Evolutionary conservation across 1,284 basidiomycete genomes (phyloP), one percentile per base, ranked within the genome.

Genomic region (Rhizopogon parksii): DNA sequence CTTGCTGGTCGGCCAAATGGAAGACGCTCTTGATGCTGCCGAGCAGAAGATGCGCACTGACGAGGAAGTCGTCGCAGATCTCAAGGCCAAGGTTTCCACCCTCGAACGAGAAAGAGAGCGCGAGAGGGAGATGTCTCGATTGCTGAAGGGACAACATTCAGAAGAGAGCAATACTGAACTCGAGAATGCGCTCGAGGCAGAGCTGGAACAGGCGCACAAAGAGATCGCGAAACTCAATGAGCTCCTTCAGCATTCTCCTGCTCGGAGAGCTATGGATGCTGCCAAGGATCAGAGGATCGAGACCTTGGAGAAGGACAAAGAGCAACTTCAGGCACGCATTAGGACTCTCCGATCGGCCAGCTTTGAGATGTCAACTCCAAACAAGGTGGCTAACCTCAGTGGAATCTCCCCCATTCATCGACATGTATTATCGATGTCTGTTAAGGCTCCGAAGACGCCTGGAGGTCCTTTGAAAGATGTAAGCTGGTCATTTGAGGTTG

Each of bases 401-500:
- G 76, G 75, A 8, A 81, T 87, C 51, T 87, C 85, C 15, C 85
- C 85, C 3, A 79, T 86, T 58, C 83, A 85, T 60, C 77, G 84
- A 15, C 84, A 83, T 36, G 75, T 82, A n/a, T 63, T 88, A 45
- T 75, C 78, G 32, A 75, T 86, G 76, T 82, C 81, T 6, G 66
- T 87, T 53, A 75, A 75, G 58, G 75, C 77, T 38, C 88, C 88
- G 11, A 82, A 77, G 65, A 89, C 88, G 1, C 87, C 88, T 24
- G 88, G 88, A 27, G 83, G 75, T 6, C 84, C 88, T 11, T 66
- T 91, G 45, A 75, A 73, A 71, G 88, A 91, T 56, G 90, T 91
- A 65, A 63, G 81, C 69, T 37, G 15, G 24, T 1, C 11, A 19
- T 6, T 27, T 51, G 24, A 19, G 21, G 12, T 45, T 2, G 8